Evolutionary conservation across 176 grass and related monocot species (phyloP).

Genomic region (Olyra latifolia): DNA sequence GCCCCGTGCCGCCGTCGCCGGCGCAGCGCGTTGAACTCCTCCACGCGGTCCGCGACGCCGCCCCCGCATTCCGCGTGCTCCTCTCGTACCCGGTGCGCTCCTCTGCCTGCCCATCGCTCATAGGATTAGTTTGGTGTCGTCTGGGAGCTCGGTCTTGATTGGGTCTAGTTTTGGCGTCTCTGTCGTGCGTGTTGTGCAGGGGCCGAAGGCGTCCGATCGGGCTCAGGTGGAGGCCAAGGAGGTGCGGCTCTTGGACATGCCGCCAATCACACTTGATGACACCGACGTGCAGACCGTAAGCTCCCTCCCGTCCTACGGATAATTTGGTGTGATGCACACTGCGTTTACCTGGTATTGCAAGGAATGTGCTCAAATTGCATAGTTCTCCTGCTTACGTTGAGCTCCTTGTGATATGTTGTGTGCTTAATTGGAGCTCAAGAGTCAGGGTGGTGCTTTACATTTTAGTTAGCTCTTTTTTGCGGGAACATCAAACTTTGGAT

Average conservation of each 20-base stretch:
- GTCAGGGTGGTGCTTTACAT: not conserved
- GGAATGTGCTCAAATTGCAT: not conserved
- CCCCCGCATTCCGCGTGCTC: conserved; percentile 57
- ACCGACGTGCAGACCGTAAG: conserved; percentile 90
- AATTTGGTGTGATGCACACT: not conserved
- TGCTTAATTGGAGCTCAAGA: conserved; percentile 9
- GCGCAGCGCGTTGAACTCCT: conserved; percentile 82
- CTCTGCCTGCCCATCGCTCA: not conserved
- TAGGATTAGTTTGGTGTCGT: not conserved
- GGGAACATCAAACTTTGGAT: conserved; percentile 4
- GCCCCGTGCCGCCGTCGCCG: conserved; percentile 67
- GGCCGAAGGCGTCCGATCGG: conserved; percentile 79
- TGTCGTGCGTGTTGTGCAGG: conserved; percentile 42
- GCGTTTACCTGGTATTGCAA: not conserved
- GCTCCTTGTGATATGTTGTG: not conserved
- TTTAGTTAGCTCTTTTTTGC: not conserved
- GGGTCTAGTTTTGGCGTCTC: conserved; percentile 21
- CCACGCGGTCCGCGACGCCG: conserved; percentile 74
- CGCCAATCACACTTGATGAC: conserved; percentile 73
- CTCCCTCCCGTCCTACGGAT: not conserved
- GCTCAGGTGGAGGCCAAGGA: conserved; percentile 78
- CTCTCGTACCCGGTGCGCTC: conserved; percentile 69
- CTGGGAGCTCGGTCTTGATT: conserved; percentile 9
- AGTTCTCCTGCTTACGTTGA: not conserved
- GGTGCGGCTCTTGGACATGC: conserved; percentile 67